Evolutionary conservation across 129 eudicot species (phyloP), one percentile per base, ranked within the genome.

Genomic region (Ambrosia artemisiifolia): DNA sequence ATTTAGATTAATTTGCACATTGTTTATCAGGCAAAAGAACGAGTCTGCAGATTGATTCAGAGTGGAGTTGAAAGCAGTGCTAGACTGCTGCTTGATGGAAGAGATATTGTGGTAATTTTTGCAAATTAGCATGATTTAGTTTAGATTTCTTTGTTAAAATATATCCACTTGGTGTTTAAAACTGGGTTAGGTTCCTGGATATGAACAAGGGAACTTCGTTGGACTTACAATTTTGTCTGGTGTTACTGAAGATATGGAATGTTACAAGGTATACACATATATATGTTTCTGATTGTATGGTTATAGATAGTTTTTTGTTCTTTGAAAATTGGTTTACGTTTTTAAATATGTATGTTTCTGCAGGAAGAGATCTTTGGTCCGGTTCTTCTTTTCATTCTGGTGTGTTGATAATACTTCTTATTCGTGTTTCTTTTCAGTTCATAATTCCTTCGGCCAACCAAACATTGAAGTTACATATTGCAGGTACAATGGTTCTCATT

Each of bases 361-460:
- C 93, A 90, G 98, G 97, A 90, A 73, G 98, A 94, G 80, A 90
- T 94, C 13, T 84, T 88, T 78, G 98, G 97, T 55, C 97, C 97
- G 19, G 97, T 94, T 74, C 97, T 94, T 71, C 77, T 94, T 44
- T 94, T 95, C 85, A 83, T 90, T 93, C 88, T 88, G 97, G 98
- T 90, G 33, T n/a, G 63, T 63, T 69, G 14, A 19, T 78, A 53
- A 18, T 75, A 38, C 14, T 46, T 46, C 55, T 11, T 32, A n/a
- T n/a, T n/a, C n/a, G n/a, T n/a, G n/a, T n/a, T n/a, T n/a, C n/a
- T n/a, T n/a, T n/a, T n/a, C n/a, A n/a, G n/a, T n/a, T n/a, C n/a
- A n/a, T n/a, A n/a, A n/a, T n/a, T n/a, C n/a, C n/a, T n/a, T n/a
- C n/a, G n/a, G n/a, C n/a, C n/a, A n/a, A n/a, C n/a, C n/a, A n/a